phyloP scores from a whole-genome alignment of 75 land plant species.

The Sequoia sempervirens region DNA sequence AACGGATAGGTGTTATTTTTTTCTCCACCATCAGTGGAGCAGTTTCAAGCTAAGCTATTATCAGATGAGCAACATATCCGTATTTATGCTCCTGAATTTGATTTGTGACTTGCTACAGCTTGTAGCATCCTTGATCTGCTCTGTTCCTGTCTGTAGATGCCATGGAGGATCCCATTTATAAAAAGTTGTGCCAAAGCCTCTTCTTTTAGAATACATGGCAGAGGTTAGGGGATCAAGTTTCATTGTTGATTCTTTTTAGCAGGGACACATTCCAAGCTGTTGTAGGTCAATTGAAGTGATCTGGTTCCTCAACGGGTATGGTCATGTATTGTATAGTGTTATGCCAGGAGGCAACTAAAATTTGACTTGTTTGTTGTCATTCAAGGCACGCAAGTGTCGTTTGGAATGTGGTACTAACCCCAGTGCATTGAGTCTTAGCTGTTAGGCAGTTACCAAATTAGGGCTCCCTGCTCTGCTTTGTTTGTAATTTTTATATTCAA shows the following conservation, averaged over 20 bases:
- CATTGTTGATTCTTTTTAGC: conserved; percentile 14
- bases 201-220: neutral
- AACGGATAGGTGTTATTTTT: conserved; percentile 15
- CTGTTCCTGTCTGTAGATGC: neutral
- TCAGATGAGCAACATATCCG: neutral
- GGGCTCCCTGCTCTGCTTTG: conserved; percentile 1
- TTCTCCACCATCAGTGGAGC: conserved; percentile 6
- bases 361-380: neutral
- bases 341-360: conserved; percentile 6
- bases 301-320: conserved; percentile 9
- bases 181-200: conserved; percentile 4
- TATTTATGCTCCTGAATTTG: neutral
- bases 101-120: conserved; percentile 8
- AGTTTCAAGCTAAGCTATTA: neutral
- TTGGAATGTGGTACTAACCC: conserved; percentile 8
- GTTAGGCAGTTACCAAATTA: neutral
- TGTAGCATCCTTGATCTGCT: conserved; percentile 9
- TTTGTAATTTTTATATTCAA: conserved; percentile 1
- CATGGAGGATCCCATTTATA: neutral
- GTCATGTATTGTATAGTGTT: conserved; percentile 11
- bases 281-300: neutral
- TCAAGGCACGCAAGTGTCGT: conserved; percentile 15
- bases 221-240: neutral
- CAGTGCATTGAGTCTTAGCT: neutral
- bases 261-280: neutral